phyloP scores from a whole-genome alignment of 2,329 filamentous ascomycete genomes.

The Penicillium sp. region DNA sequence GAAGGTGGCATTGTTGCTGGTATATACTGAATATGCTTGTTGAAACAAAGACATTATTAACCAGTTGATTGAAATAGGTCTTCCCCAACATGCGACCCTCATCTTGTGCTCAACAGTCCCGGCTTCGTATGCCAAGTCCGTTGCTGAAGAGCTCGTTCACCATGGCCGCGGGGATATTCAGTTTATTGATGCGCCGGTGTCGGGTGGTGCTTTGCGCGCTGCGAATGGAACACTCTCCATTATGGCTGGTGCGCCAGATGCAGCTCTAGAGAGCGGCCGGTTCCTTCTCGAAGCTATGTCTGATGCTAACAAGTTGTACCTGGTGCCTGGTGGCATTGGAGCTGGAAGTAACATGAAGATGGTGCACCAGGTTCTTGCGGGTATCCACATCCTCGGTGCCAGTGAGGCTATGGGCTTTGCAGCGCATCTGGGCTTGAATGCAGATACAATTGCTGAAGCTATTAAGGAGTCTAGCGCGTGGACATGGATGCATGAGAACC shows the following conservation, averaged over 20 bases:
- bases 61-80: constrained; percentile 24
- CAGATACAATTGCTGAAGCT: constrained; percentile 41
- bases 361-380: constrained; percentile 64
- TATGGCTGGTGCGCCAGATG: constrained; percentile 65
- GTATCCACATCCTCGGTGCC: constrained; percentile 61
- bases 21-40: neutral
- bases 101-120: constrained; percentile 71
- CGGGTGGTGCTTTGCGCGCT: constrained; percentile 67
- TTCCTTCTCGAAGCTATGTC: constrained; percentile 65
- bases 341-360: constrained; percentile 64
- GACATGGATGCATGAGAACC: constrained; percentile 65
- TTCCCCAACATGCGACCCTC: constrained; percentile 61
- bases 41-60: neutral
- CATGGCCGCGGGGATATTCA: constrained; percentile 62
- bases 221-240: constrained; percentile 73
- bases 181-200: constrained; percentile 72
- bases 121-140: constrained; percentile 62
- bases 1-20: constrained; percentile 49
- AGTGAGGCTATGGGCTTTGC: constrained; percentile 64
- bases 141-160: constrained; percentile 58
- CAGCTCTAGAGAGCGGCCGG: constrained; percentile 58
- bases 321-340: constrained; percentile 61
- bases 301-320: constrained; percentile 58
- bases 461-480: constrained; percentile 52
- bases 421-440: constrained; percentile 56